These are phyloP conservation scores for Silene coronaria DNA, from an alignment of 179 eudicot genomes.

Conservation along the genomic window DNA sequence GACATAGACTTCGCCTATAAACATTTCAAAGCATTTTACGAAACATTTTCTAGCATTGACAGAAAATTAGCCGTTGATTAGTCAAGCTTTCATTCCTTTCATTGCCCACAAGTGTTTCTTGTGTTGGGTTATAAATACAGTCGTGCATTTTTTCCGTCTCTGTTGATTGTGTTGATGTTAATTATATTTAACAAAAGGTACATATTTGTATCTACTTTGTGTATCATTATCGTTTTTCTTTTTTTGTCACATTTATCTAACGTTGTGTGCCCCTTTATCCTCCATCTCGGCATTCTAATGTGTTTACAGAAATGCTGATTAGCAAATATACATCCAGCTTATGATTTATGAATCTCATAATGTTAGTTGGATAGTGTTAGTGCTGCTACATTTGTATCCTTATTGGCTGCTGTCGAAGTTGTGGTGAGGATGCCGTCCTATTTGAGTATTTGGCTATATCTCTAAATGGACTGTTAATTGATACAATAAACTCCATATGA, in stretches of 20 bases:
- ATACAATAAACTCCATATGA: too few relatives aligned
- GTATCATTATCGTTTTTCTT: background rate
- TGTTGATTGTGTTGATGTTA: too few relatives aligned
- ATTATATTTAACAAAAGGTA: background rate
- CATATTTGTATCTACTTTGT: background rate
- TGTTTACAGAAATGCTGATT: background rate
- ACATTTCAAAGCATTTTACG: conserved; percentile 86
- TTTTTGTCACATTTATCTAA: too few relatives aligned
- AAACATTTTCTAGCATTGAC: conserved; percentile 68
- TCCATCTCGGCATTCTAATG: background rate
- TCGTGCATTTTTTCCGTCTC: background rate
- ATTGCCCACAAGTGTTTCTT: background rate
- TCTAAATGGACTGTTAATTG: too few relatives aligned
- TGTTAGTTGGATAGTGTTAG: background rate
- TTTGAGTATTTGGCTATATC: conserved; percentile 4
- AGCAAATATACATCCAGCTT: too few relatives aligned
- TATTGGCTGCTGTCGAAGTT: background rate
- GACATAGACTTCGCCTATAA: conserved; percentile 80
- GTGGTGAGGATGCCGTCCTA: background rate
- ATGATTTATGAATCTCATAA: background rate
- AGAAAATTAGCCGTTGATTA: conserved; percentile 53
- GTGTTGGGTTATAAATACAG: background rate
- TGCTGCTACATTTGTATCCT: background rate
- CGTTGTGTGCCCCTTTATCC: background rate
- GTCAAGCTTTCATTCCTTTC: conserved; percentile 16